Percentiles rank a stretch among this genome's conserved stretches.
phyloP scores from a whole-genome alignment of 345 rosid genomes.

The Excoecaria agallocha region DNA sequence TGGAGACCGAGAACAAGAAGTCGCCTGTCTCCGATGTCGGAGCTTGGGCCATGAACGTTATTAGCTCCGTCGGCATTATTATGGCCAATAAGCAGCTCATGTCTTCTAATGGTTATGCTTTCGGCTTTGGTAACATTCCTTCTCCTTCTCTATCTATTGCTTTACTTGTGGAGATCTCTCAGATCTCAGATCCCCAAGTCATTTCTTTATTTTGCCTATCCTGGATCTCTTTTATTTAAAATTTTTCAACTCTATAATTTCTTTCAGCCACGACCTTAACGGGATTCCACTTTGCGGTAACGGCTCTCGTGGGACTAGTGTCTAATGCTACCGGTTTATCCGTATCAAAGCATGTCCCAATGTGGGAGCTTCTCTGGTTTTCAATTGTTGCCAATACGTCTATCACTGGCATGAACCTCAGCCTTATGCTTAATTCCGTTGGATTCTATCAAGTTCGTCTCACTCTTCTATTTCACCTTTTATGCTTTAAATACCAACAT shows the following conservation, averaged over 20 bases:
- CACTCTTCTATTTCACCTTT: not conserved
- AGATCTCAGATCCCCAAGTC: not conserved
- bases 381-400: constrained; percentile 78
- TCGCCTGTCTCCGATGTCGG: constrained; percentile 80
- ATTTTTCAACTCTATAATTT: not conserved
- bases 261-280: constrained; percentile 78
- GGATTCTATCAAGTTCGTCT: constrained; percentile 76
- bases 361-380: constrained; percentile 99
- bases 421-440: constrained; percentile 94
- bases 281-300: constrained; percentile 85
- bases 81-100: constrained; percentile 98
- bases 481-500: not conserved
- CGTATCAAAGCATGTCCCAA: constrained; percentile 66
- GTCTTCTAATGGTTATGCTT: constrained; percentile 72
- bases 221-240: not conserved
- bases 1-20: constrained; percentile 63
- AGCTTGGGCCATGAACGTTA: constrained; percentile 90
- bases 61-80: constrained; percentile 91
- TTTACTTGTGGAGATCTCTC: not conserved
- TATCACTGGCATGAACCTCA: constrained; percentile 84
- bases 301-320: constrained; percentile 80
- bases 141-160: not conserved
- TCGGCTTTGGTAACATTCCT: constrained; percentile 62
- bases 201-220: not conserved
- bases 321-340: constrained; percentile 90